Evolutionary conservation across 2,329 filamentous ascomycete genomes (phyloP).

Genomic region (Claviceps purpurea): DNA sequence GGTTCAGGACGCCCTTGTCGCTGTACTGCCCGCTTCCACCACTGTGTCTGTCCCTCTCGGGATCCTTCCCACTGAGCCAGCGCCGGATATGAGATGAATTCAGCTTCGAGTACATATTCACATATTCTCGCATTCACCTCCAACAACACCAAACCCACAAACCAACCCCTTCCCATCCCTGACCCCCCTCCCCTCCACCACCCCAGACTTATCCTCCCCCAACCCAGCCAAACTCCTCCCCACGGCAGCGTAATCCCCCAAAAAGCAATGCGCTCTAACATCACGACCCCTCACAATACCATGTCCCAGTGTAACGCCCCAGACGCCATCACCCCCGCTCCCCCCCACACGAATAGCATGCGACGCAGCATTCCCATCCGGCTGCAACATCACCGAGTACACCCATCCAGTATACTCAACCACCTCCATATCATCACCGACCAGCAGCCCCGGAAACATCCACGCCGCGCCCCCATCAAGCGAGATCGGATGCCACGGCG

Average conservation of each 20-base stretch:
- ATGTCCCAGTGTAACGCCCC: slow-evolving; percentile 47
- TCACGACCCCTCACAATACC: slow-evolving; percentile 26
- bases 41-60: no score
- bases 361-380: slow-evolving; percentile 11
- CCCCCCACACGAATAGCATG: slow-evolving; percentile 35
- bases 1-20: no score
- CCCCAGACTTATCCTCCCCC: not conserved
- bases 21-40: no score
- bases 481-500: slow-evolving; percentile 46
- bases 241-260: not conserved
- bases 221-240: not conserved
- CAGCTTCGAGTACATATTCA: no score
- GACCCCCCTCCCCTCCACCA: not conserved
- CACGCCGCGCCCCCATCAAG: slow-evolving; percentile 23
- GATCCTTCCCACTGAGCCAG: no score
- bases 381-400: not conserved
- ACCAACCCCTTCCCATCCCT: not conserved
- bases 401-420: not conserved
- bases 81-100: no score
- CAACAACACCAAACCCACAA: not conserved
- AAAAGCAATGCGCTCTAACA: slow-evolving; percentile 20
- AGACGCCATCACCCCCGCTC: slow-evolving; percentile 15
- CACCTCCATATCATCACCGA: no score
- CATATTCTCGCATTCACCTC: no score
- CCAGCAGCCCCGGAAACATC: slow-evolving; percentile 24